These are phyloP conservation scores for Penicillium sp. DNA, from an alignment of 2,329 filamentous ascomycete genomes.

Conservation along the genomic window DNA sequence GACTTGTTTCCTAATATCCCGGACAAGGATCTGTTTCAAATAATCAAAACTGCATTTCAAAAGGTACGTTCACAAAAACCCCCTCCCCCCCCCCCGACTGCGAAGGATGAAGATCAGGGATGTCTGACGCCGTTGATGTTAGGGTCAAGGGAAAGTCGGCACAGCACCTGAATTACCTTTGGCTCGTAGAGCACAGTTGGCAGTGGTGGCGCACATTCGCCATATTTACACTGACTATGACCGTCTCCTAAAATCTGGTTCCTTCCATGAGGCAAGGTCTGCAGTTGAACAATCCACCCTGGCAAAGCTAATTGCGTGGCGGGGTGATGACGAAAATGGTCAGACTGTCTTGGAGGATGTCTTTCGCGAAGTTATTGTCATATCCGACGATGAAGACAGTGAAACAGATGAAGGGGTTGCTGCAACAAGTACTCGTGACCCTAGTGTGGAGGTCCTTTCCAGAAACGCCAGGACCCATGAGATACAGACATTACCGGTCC, in stretches of 20 bases:
- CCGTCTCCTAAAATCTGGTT: conserved; percentile 51
- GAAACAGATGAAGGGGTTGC: conserved; percentile 41
- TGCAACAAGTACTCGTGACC: conserved; percentile 31
- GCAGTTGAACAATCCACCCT: conserved; percentile 56
- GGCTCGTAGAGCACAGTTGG: conserved; percentile 58
- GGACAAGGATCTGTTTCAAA: conserved; percentile 54
- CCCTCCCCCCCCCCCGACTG: neutral
- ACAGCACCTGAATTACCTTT: conserved; percentile 54
- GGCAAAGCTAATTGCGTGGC: conserved; percentile 60
- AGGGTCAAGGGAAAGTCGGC: conserved; percentile 58
- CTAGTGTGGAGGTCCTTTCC: conserved; percentile 45
- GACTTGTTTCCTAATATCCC: conserved; percentile 64
- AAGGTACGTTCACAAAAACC: conserved; percentile 46
- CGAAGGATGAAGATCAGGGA: conserved; percentile 6
- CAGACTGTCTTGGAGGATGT: conserved; percentile 58
- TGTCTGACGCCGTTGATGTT: conserved; percentile 19
- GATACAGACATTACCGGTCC: conserved; percentile 32
- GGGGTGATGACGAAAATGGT: conserved; percentile 57
- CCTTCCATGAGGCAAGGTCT: conserved; percentile 55
- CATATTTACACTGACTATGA: conserved; percentile 64
- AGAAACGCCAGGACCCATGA: conserved; percentile 38
- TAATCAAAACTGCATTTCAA: conserved; percentile 60
- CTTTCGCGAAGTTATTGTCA: conserved; percentile 62
- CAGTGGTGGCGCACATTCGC: conserved; percentile 61
- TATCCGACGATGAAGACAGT: conserved; percentile 59